Percentiles rank a stretch among this genome's conserved stretches.
phyloP scores from a whole-genome alignment of 2,329 filamentous ascomycete genomes.

The Paraconiothyrium sp. region DNA sequence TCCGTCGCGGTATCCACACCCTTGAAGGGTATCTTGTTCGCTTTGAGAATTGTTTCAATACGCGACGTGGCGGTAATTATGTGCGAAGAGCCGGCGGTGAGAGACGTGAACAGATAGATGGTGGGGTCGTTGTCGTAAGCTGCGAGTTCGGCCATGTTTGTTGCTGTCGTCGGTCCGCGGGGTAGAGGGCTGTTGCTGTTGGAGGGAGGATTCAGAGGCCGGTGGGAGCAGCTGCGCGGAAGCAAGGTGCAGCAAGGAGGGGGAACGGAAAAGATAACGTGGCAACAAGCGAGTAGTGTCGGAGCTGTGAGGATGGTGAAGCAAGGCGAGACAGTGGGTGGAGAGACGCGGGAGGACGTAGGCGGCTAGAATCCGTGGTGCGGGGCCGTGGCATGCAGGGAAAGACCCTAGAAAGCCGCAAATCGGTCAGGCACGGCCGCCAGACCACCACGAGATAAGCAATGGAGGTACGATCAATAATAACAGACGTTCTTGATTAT shows the following conservation, averaged over 20 bases:
- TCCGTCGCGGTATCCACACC: constrained; percentile 92
- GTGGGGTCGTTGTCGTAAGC: constrained; percentile 57
- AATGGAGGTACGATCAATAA: background rate
- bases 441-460: background rate
- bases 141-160: constrained; percentile 51
- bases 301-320: background rate
- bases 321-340: constrained; percentile 15
- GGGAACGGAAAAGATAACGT: background rate
- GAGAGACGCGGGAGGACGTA: constrained; percentile 11
- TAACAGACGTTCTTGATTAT: constrained; percentile 22
- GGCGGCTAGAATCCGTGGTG: constrained; percentile 13
- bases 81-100: constrained; percentile 94
- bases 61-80: constrained; percentile 96
- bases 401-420: background rate
- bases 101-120: constrained; percentile 94
- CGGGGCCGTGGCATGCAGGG: constrained; percentile 13
- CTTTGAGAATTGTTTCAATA: constrained; percentile 94
- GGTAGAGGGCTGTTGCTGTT: constrained; percentile 13
- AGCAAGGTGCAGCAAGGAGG: background rate
- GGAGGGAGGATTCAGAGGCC: background rate
- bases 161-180: background rate
- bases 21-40: constrained; percentile 93
- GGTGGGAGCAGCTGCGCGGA: background rate
- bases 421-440: background rate
- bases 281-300: background rate